Evolutionary conservation across 2,329 filamentous ascomycete species (phyloP).

Genomic region (Colletotrichum liaoningense): DNA sequence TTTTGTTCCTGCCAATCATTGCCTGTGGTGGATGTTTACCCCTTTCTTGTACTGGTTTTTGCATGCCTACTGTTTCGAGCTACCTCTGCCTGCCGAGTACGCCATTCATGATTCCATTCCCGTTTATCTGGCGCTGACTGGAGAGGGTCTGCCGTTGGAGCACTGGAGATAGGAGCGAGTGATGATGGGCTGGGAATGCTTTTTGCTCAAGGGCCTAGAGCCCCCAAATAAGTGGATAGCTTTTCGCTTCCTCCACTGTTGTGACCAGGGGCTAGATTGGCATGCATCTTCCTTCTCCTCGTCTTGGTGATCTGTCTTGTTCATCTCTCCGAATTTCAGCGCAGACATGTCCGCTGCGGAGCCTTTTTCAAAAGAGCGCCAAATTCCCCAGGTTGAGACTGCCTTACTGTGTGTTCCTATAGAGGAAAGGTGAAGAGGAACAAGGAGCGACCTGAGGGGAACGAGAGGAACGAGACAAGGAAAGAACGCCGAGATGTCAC

Average conservation of each 20-base stretch:
- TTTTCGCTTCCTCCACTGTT: not conserved
- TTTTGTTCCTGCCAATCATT: conserved; percentile 1
- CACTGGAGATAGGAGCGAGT: not conserved
- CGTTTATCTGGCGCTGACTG: not conserved
- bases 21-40: not conserved
- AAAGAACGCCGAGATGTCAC: not conserved
- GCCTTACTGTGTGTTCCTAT: not conserved
- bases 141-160: not conserved
- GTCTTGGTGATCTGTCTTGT: not conserved
- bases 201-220: not conserved
- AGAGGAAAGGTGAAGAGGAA: not conserved
- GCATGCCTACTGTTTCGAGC: not conserved
- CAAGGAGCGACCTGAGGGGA: not conserved
- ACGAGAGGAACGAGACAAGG: not conserved
- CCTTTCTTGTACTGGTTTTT: not conserved
- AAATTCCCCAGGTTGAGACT: too few relatives aligned
- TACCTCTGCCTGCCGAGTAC: not conserved
- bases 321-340: not conserved
- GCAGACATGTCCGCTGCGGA: not conserved
- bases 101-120: not conserved
- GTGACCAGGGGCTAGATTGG: conserved; percentile 3
- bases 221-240: not conserved
- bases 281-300: not conserved
- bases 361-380: not conserved
- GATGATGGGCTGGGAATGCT: not conserved